Evolutionary conservation across 352 stramenopile genomes (phyloP).

Genomic region (Globisporangium nagaii): DNA sequence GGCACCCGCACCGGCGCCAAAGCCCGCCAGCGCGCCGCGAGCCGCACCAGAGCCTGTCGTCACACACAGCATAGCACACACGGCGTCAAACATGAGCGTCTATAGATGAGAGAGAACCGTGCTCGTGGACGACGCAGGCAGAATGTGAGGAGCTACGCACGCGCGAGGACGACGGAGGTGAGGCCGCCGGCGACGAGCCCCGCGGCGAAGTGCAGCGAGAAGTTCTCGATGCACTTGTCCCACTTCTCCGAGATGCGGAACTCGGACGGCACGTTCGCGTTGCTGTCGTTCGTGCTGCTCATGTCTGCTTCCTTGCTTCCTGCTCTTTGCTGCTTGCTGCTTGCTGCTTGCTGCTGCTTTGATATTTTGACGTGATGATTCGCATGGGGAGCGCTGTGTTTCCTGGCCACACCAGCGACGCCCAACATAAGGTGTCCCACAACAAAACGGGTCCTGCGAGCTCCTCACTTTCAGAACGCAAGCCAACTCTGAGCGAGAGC

Average conservation of each 20-base stretch:
- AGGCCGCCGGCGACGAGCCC: constrained; percentile 77
- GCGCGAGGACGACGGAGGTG: constrained; percentile 75
- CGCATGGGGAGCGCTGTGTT: no score
- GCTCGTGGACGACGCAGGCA: no score
- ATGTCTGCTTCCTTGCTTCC: neutral
- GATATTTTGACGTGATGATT: constrained; percentile 13
- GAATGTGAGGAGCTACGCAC: constrained; percentile 34
- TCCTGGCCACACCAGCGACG: neutral
- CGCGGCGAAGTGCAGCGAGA: constrained; percentile 79
- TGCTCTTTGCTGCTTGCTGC: neutral
- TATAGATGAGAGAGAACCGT: neutral
- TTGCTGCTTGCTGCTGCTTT: neutral
- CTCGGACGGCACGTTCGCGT: constrained; percentile 75
- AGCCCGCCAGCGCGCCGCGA: constrained; percentile 59
- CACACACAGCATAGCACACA: neutral
- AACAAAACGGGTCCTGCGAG: no score
- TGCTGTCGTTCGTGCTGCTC: constrained; percentile 23
- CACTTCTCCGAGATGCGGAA: constrained; percentile 89
- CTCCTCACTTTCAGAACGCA: no score
- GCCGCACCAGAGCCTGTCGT: constrained; percentile 51
- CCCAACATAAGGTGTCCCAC: neutral
- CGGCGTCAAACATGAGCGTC: no score
- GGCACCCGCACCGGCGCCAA: constrained; percentile 61
- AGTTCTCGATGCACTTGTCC: constrained; percentile 89
- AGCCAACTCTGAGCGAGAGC: no score